A percentile compares a stretch with the other conserved stretches of the same genome.
Evolutionary conservation across 2,329 filamentous ascomycete genomes (phyloP).

Genomic region (Colletotrichum sp.): DNA sequence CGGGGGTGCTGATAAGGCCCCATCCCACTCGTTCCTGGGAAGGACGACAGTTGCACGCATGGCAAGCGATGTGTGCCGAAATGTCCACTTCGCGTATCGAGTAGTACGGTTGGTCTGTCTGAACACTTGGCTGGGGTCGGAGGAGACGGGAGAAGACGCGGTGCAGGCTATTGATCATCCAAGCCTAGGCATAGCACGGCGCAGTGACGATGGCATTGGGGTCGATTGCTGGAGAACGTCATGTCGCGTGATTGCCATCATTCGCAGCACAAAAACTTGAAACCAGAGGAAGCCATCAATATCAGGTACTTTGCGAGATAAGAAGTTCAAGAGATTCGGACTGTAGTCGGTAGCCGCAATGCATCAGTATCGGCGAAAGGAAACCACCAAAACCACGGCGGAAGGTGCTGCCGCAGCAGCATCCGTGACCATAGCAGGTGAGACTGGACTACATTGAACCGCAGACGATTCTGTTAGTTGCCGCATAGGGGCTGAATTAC

Average conservation of each 20-base stretch:
- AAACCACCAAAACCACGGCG: not conserved
- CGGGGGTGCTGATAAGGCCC: constrained; percentile 25
- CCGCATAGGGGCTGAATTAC: not conserved
- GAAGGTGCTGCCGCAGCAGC: not conserved
- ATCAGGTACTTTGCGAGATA: not conserved
- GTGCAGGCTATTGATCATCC: not conserved
- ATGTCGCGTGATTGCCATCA: not conserved
- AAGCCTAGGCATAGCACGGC: not conserved
- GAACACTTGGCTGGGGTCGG: not conserved
- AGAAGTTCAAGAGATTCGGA: not conserved
- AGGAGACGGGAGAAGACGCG: not conserved
- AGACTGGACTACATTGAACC: not conserved
- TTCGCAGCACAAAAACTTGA: not conserved
- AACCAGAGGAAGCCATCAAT: not conserved
- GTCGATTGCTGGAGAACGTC: not conserved
- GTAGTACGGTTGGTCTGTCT: not conserved
- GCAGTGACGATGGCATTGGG: not conserved
- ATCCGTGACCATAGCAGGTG: not conserved
- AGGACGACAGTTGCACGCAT: not conserved
- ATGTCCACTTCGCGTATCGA: not conserved
- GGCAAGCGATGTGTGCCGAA: not conserved
- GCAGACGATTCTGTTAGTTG: not conserved
- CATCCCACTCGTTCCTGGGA: not conserved
- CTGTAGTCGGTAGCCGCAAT: not conserved
- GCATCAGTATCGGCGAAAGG: not conserved